These are phyloP conservation scores for Pleurotus cornucopiae DNA, from an alignment of 768 basidiomycete genomes.

Conservation along the genomic window DNA sequence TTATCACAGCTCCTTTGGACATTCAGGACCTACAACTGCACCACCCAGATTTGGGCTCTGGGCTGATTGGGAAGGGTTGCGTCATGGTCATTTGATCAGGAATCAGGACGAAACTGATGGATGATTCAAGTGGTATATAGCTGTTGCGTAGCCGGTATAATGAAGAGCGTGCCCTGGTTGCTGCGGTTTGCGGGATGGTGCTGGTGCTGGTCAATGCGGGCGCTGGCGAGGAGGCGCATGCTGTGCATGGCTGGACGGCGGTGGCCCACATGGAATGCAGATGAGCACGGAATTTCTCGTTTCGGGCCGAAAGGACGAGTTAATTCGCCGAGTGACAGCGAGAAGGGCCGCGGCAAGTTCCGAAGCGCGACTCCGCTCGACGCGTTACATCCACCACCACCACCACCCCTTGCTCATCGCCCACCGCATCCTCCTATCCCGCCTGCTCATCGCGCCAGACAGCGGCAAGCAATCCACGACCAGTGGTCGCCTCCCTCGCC, in stretches of 20 bases:
- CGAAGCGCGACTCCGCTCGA: conserved; percentile 9
- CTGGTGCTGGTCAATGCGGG: background rate
- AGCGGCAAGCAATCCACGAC: conserved; percentile 21
- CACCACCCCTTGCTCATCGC: conserved; percentile 23
- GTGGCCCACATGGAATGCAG: conserved; percentile 7
- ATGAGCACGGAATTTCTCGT: conserved; percentile 5
- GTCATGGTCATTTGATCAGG: conserved; percentile 9
- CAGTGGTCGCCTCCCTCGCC: conserved; percentile 27
- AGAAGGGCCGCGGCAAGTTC: conserved; percentile 8
- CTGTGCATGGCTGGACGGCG: background rate
- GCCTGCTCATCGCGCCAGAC: conserved; percentile 23
- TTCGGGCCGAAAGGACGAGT: conserved; percentile 7
- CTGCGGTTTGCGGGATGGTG: background rate
- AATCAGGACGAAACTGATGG: background rate
- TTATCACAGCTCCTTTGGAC: conserved; percentile 1
- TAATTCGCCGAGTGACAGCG: conserved; percentile 9
- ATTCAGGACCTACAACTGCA: background rate
- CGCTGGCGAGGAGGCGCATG: background rate
- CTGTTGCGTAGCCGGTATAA: background rate
- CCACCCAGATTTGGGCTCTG: too few species aligned
- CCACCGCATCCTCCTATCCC: conserved; percentile 18
- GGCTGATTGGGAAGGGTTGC: background rate
- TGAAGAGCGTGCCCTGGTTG: background rate
- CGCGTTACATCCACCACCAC: conserved; percentile 22
- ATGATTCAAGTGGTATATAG: background rate